These are phyloP conservation scores for Trametes elegans DNA, from an alignment of 768 basidiomycete genomes.

Conservation along the genomic window DNA sequence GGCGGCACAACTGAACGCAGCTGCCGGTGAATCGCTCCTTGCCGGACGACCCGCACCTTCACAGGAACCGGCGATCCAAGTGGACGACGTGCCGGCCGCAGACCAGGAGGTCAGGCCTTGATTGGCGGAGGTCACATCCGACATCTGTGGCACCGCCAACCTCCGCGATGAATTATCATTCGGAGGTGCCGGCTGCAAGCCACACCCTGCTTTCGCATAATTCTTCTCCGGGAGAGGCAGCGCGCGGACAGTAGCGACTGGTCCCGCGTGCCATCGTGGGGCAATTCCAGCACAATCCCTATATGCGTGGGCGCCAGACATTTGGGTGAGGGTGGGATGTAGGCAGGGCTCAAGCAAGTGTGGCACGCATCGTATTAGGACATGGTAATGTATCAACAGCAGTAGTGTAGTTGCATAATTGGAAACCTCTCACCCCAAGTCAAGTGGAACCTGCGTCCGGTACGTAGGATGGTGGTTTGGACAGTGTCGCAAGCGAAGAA, in stretches of 20 bases:
- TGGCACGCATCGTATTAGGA: not conserved
- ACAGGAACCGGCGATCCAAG: not conserved
- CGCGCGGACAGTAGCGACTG: too few species aligned
- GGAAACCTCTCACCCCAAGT: not conserved
- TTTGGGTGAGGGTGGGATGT: not conserved
- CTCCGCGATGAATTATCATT: not conserved
- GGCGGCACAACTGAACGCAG: slow-evolving; percentile 80
- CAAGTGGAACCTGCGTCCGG: too few species aligned
- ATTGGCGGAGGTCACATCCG: not conserved
- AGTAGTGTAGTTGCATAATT: slow-evolving; percentile 9
- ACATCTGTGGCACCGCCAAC: not conserved
- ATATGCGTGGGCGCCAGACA: not conserved
- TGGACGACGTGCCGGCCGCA: not conserved
- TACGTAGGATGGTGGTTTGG: too few species aligned
- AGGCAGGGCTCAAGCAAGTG: not conserved
- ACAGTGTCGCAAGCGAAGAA: too few species aligned
- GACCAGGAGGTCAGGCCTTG: not conserved
- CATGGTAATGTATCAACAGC: slow-evolving; percentile 4
- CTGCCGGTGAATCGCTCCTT: slow-evolving; percentile 23
- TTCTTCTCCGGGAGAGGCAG: too few species aligned
- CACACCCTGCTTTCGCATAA: too few species aligned
- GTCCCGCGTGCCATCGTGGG: too few species aligned
- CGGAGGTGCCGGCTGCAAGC: too few species aligned
- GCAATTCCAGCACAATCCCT: too few species aligned
- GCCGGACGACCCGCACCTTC: not conserved